Conservation (phyloP, 768 basidiomycete genomes). For the Symmetrospora coprosmae region DNA sequence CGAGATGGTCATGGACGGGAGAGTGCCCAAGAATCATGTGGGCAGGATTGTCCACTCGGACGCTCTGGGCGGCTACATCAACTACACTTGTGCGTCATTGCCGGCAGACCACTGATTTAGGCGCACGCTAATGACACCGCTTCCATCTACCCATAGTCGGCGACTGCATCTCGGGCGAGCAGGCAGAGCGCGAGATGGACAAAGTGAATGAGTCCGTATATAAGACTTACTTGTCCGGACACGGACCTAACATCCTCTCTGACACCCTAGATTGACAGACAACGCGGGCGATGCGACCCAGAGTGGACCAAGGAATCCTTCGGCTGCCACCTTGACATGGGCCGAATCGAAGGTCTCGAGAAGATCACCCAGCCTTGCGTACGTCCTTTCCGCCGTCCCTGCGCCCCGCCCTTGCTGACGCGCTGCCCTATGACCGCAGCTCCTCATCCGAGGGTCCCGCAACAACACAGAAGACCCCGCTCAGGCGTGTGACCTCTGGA, state of each 20-base stretch:
- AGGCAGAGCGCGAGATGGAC: constrained; percentile 5
- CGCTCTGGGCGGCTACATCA: neutral
- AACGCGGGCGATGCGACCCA: neutral
- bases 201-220: neutral
- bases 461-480: neutral
- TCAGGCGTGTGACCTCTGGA: constrained; percentile 7
- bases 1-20: neutral
- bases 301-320: constrained; percentile 9
- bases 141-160: too few species aligned
- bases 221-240: too few species aligned
- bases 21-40: neutral
- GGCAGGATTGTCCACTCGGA: neutral
- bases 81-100: constrained; percentile 15
- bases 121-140: too few species aligned
- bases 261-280: neutral
- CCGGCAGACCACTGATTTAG: too few species aligned
- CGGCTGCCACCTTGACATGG: constrained; percentile 3
- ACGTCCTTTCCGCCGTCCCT: neutral
- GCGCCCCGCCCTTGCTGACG: neutral
- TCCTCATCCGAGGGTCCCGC: neutral
- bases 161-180: neutral
- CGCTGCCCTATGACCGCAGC: neutral
- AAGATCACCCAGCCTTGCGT: neutral
- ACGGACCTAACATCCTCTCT: neutral
- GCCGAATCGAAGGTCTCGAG: neutral